These are phyloP conservation scores for Neofusicoccum umdonicola DNA, from an alignment of 2,329 filamentous ascomycete species.

Conservation along the genomic window DNA sequence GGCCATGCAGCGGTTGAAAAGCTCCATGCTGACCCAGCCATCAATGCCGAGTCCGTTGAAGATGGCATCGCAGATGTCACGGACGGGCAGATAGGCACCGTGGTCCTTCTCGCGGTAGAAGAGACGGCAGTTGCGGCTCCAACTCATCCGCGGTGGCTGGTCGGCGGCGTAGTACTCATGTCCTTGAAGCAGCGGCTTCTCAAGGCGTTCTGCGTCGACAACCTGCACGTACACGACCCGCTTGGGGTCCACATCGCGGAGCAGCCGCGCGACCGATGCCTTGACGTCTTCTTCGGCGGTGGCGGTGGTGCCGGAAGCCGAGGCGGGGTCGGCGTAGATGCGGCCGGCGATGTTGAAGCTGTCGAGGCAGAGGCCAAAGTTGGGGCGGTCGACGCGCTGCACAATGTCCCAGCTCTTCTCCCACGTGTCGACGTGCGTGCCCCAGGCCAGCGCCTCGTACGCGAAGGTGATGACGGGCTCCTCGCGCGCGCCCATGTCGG, in stretches of 20 bases:
- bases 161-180: constrained; percentile 59
- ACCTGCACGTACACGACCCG: constrained; percentile 77
- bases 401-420: constrained; percentile 70
- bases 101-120: constrained; percentile 63
- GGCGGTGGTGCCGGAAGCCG: constrained; percentile 49
- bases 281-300: constrained; percentile 57
- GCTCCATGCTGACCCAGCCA: constrained; percentile 70
- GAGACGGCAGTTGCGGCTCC: constrained; percentile 71
- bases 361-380: constrained; percentile 76
- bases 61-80: constrained; percentile 60
- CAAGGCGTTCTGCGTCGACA: constrained; percentile 68
- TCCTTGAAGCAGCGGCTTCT: constrained; percentile 53
- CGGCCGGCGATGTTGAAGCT: constrained; percentile 74
- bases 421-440: constrained; percentile 69
- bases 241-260: constrained; percentile 55
- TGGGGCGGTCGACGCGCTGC: constrained; percentile 60
- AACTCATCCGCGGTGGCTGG: constrained; percentile 69
- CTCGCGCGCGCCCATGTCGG: constrained; percentile 63
- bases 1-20: constrained; percentile 63
- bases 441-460: constrained; percentile 73
- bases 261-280: constrained; percentile 55
- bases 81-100: constrained; percentile 67
- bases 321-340: constrained; percentile 67
- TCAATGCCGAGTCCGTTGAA: constrained; percentile 63
- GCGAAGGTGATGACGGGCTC: constrained; percentile 63